Evolutionary conservation across 257 asterid species (phyloP).

Genomic region (Petrea volubilis): DNA sequence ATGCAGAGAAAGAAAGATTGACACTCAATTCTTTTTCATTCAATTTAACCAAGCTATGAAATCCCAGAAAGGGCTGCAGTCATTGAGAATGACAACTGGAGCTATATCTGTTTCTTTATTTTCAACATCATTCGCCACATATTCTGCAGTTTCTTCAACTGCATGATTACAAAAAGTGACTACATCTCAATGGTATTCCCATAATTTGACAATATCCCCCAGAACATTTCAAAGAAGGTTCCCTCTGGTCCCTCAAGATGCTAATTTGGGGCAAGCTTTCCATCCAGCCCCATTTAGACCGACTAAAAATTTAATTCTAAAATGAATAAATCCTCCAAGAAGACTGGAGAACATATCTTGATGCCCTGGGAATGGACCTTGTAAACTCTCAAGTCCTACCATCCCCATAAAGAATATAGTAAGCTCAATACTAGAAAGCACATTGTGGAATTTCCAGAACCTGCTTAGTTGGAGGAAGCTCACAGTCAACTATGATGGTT

Average conservation of each 20-base stretch:
- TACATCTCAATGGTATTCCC: not conserved
- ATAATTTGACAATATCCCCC: not conserved
- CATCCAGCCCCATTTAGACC: not conserved
- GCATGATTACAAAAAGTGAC: not conserved
- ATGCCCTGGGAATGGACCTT: not conserved
- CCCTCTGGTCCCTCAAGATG: not conserved
- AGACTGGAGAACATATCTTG: not conserved
- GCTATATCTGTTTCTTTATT: not conserved
- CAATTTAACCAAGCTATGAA: not conserved
- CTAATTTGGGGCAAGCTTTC: not conserved
- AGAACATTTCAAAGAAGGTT: not conserved
- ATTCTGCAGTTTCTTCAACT: slow-evolving; percentile 1
- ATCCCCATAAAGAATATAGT: no score
- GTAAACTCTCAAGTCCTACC: slow-evolving; percentile 6
- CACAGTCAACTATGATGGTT: not conserved
- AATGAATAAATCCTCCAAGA: not conserved
- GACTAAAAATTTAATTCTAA: not conserved
- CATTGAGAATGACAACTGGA: not conserved
- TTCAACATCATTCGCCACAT: not conserved
- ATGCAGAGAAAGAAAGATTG: not conserved
- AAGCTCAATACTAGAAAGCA: not conserved
- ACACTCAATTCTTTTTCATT: not conserved
- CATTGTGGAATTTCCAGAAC: not conserved
- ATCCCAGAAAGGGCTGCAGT: not conserved
- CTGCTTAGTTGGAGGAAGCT: not conserved